These are phyloP conservation scores for Candida arabinofermentans DNA, from an alignment of 805 yeast species.

Conservation along the genomic window DNA sequence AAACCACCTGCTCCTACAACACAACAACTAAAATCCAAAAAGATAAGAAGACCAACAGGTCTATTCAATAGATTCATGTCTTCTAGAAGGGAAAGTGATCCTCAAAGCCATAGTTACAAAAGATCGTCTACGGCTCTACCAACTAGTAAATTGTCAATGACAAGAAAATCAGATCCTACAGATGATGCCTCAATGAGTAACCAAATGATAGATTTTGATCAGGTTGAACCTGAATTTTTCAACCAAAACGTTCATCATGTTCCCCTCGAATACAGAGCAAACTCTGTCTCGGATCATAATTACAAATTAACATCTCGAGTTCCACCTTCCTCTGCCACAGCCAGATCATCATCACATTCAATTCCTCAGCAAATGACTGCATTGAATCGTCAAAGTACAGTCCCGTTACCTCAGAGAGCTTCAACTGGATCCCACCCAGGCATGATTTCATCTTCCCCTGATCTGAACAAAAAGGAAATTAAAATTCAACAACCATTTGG, in stretches of 20 bases:
- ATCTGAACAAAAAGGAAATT: background rate
- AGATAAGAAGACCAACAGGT: conserved; percentile 19
- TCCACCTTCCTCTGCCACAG: background rate
- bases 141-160: conserved; percentile 2
- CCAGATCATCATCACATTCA: conserved; percentile 2
- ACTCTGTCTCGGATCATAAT: background rate
- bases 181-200: background rate
- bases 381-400: conserved; percentile 1
- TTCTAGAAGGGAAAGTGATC: conserved; percentile 26
- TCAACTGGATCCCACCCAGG: background rate
- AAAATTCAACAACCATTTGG: conserved; percentile 11
- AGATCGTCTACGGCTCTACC: background rate
- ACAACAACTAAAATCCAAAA: conserved; percentile 11
- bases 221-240: background rate
- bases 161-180: conserved; percentile 13
- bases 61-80: conserved; percentile 24
- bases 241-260: background rate
- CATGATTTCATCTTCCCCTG: background rate
- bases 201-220: background rate
- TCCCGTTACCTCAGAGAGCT: conserved; percentile 3
- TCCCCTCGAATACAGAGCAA: background rate
- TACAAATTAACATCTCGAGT: background rate
- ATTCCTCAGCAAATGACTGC: too few relatives aligned
- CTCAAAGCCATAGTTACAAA: conserved; percentile 4
- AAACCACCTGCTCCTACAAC: background rate